Evolutionary conservation across 2,329 filamentous ascomycete species (phyloP).

Genomic region (Ascochyta fabae): DNA sequence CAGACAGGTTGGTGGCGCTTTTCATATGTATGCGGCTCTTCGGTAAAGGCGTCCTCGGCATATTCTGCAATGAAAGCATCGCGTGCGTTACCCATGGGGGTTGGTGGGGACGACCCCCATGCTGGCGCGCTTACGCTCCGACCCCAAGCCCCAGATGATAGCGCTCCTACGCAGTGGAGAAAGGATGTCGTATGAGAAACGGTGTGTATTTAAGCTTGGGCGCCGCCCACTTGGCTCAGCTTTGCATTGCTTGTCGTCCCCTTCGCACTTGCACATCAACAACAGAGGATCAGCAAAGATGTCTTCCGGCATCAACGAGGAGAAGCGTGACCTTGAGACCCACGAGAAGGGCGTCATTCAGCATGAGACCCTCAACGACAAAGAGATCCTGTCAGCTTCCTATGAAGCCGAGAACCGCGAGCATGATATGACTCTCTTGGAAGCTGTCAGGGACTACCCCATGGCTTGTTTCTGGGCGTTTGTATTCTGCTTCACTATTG

Average conservation of each 20-base stretch:
- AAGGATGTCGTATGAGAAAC: neutral
- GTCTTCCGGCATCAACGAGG: conserved; percentile 17
- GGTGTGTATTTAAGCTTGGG: conserved; percentile 19
- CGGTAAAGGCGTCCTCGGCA: conserved; percentile 2
- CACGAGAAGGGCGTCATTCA: conserved; percentile 19
- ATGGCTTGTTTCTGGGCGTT: conserved; percentile 63
- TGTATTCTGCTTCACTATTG: conserved; percentile 62
- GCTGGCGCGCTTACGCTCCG: neutral
- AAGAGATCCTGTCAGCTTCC: conserved; percentile 46
- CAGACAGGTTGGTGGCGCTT: conserved; percentile 16
- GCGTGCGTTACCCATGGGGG: conserved; percentile 10
- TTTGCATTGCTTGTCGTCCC: conserved; percentile 19
- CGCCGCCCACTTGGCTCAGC: conserved; percentile 7
- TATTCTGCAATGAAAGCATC: conserved; percentile 5
- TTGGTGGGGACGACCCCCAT: conserved; percentile 8
- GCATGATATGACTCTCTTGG: conserved; percentile 56
- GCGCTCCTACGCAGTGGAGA: neutral
- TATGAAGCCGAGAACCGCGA: conserved; percentile 63
- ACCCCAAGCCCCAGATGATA: conserved; percentile 7
- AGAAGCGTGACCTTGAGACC: conserved; percentile 12
- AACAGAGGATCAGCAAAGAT: conserved; percentile 9
- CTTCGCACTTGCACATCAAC: conserved; percentile 14
- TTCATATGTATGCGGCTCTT: conserved; percentile 12
- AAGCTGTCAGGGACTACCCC: conserved; percentile 60
- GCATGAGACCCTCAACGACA: conserved; percentile 30